A percentile compares a stretch with the other conserved stretches of the same genome.
These are phyloP conservation scores for Fomitopsis pulvina DNA, from an alignment of 768 basidiomycete genomes.

Conservation along the genomic window DNA sequence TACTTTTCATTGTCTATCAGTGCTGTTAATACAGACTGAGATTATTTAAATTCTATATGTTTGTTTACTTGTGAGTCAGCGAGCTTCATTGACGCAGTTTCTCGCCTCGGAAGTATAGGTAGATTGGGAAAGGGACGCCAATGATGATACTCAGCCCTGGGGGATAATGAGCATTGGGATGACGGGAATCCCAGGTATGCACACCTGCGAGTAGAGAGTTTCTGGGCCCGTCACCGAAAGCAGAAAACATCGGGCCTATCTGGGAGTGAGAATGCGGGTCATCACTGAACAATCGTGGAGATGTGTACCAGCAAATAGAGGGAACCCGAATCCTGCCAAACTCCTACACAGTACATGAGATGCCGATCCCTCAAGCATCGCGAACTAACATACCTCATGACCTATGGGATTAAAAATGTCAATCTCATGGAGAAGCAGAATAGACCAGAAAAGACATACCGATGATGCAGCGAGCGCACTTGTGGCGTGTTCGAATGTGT, in stretches of 20 bases:
- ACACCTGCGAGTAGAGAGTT: conserved; percentile 56
- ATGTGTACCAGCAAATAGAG: conserved; percentile 38
- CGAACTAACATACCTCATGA: neutral
- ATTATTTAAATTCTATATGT: too few relatives aligned
- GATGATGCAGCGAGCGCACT: conserved; percentile 58
- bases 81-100: conserved; percentile 39
- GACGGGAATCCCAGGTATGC: neutral
- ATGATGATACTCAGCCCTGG: conserved; percentile 19
- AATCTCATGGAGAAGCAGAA: too few relatives aligned
- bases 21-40: too few relatives aligned
- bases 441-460: conserved; percentile 24
- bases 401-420: neutral
- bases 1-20: too few relatives aligned
- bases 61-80: conserved; percentile 19
- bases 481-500: conserved; percentile 62
- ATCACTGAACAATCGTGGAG: neutral
- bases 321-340: conserved; percentile 62
- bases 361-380: too few relatives aligned
- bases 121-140: conserved; percentile 70
- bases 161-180: neutral
- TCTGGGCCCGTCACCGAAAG: conserved; percentile 61
- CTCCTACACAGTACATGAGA: conserved; percentile 31
- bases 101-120: conserved; percentile 65
- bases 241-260: conserved; percentile 50
- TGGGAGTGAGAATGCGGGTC: neutral